Evolutionary conservation across 176 grass and related monocot species (phyloP), one percentile per base, ranked within the genome.

Genomic region (Phyllostachys edulis): DNA sequence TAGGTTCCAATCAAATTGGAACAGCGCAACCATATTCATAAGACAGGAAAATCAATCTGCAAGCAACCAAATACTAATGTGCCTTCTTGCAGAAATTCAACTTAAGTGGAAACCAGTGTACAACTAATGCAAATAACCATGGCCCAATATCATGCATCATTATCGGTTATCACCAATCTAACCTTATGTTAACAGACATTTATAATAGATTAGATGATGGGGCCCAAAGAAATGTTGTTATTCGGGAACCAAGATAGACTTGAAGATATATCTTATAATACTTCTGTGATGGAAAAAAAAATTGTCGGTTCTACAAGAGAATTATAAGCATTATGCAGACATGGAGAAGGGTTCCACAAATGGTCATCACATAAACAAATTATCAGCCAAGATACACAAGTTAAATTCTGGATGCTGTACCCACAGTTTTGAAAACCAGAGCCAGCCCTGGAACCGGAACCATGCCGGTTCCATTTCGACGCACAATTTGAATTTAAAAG

Each of bases 101-200:
- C 9, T 16, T 3, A n/a, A 23, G 63, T 80, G 12, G 0, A 55
- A 69, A 69, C 21, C n/a, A 16, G 21, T 68, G 21, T 39, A 38
- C 12, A 38, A 54, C 13, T 40, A 55, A 27, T 6, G 49, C 51
- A 40, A 80, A 68, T 23, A 69, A 69, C 3, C 45, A 51, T 17
- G 23, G 70, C 4, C 24, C 44, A 3, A 5, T 29, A 18, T 9
- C 13, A 72, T 9, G 12, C 45, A 72, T 17, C 45, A 80, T 20
- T 39, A 38, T 68, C 13, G 39, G 7, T 2, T 26, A 80, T 54
- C 32, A 54, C 46, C 46, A 0, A 40, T 29, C 42, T 71, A 66
- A 5, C 16, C n/a, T 32, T 86, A 9, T 9, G n/a, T 69, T 68
- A 47, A 47, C 5, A 76, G 17, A 77, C 34, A 86, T 73, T 54